Base-by-base conservation (phyloP, 192 early-diverging fungal species). In the Cetraspora pellucida region DNA sequence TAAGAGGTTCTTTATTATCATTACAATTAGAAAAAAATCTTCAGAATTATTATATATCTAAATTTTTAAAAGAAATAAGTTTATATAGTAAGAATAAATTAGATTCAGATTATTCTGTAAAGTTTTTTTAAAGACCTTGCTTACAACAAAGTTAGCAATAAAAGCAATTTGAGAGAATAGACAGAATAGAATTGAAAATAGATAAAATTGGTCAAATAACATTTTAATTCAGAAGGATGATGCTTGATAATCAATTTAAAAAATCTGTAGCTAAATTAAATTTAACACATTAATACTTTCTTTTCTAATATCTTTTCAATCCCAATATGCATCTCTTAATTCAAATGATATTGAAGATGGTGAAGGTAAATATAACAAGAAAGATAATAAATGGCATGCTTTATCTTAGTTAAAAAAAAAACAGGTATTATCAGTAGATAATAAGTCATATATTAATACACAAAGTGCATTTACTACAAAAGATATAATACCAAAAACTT, bases 341-440 rank as follows among this genome's bases (percentile, higher is more conserved):
- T 47, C 65, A 46, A 27, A 47, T 67, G 45, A 21, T 45, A 16
- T n/a, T 19, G 65, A 67, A 30, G 43, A 43, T 10, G n/a, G 37
- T 10, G n/a, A n/a, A n/a, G n/a, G n/a, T n/a, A n/a, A n/a, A n/a
- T 67, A 37, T 66, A 17, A 66, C 21, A 23, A 66, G 30, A 37
- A 1, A 44, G 37, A 66, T 14, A 44, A 66, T 66, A 31, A 3
- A 31, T 65, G 28, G 28, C 16, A 65, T 45, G 65, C 16, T 25
- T 13, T 5, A 3, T 64, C 61, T n/a, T n/a, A n/a, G n/a, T 30
- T 16, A 47, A 66, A 66, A 66, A 66, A 66, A 66, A 66, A 66
- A 45, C 17, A 19, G 43, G 14, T 46, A 17, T 67, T 19, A 13
- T 45, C 65, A 46, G 44, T 13, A 46, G 6, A 17, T 4, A 67